phyloP scores from a whole-genome alignment of 768 basidiomycete species.

The Xerocomellus chrysenteron region DNA sequence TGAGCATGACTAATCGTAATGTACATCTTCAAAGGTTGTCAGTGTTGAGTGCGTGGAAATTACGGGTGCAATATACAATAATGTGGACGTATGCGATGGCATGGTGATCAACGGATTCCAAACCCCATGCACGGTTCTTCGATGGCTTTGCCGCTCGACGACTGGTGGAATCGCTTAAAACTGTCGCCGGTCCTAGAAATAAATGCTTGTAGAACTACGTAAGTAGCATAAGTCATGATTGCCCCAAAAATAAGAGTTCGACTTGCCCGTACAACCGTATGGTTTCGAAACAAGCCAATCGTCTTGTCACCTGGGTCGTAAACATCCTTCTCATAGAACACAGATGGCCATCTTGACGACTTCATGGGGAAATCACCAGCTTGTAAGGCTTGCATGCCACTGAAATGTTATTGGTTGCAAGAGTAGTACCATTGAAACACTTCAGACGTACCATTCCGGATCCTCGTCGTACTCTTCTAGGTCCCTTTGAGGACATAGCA shows the following conservation, averaged over 20 bases:
- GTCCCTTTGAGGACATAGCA: not conserved
- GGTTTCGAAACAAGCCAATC: too few relatives aligned
- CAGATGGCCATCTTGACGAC: too few relatives aligned
- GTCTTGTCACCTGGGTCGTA: too few relatives aligned
- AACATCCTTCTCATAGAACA: too few relatives aligned
- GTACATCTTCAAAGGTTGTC: not conserved
- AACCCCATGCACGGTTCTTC: conserved; percentile 2
- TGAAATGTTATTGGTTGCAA: not conserved
- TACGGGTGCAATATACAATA: not conserved
- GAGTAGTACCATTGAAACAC: not conserved
- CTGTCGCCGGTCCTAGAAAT: not conserved
- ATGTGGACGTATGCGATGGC: conserved; percentile 5
- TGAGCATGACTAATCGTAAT: not conserved
- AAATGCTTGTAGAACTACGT: conserved; percentile 3
- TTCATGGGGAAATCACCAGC: not conserved
- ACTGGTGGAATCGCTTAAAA: not conserved
- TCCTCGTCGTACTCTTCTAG: conserved; percentile 1
- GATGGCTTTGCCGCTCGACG: not conserved
- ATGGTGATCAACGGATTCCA: not conserved
- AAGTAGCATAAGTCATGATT: too few relatives aligned
- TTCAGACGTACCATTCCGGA: not conserved
- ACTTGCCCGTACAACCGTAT: too few relatives aligned
- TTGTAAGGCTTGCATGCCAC: not conserved
- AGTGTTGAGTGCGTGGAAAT: too few relatives aligned
- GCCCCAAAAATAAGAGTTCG: too few relatives aligned